These are phyloP conservation scores for Solanum hybrid DNA, from an alignment of 305 asterid genomes.

Conservation along the genomic window DNA sequence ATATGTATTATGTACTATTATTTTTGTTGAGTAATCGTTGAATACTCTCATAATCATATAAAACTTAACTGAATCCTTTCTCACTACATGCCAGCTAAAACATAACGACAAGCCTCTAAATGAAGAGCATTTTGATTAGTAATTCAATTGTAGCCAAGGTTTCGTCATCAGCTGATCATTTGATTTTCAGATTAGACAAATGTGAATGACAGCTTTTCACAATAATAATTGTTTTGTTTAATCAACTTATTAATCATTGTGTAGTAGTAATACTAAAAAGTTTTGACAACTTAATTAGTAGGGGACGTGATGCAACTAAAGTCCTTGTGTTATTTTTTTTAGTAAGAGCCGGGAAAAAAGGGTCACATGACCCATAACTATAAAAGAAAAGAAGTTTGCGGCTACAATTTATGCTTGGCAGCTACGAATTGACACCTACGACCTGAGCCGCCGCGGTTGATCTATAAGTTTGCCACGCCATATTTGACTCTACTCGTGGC, in stretches of 20 bases:
- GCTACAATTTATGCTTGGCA: neutral
- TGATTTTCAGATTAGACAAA: neutral
- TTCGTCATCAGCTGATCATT: neutral
- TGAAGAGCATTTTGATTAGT: neutral
- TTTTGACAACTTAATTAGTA: neutral
- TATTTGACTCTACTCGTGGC: neutral
- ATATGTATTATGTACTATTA: no score
- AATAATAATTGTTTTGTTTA: neutral
- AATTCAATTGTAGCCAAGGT: neutral
- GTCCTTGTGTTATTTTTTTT: no score
- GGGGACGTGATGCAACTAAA: neutral
- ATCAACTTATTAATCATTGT: neutral
- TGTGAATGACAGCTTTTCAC: neutral
- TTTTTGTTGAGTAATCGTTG: neutral
- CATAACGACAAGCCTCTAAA: neutral
- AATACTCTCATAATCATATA: neutral
- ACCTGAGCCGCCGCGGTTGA: slow-evolving; percentile 16
- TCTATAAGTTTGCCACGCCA: slow-evolving; percentile 10
- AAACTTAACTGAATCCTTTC: neutral
- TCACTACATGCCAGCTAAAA: neutral
- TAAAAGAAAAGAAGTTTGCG: neutral
- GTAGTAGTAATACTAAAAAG: neutral
- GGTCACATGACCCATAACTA: neutral
- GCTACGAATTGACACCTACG: slow-evolving; percentile 12
- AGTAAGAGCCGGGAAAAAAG: neutral